Conservation (phyloP, 2,329 filamentous ascomycete genomes). For the Sporothrix pallida region DNA sequence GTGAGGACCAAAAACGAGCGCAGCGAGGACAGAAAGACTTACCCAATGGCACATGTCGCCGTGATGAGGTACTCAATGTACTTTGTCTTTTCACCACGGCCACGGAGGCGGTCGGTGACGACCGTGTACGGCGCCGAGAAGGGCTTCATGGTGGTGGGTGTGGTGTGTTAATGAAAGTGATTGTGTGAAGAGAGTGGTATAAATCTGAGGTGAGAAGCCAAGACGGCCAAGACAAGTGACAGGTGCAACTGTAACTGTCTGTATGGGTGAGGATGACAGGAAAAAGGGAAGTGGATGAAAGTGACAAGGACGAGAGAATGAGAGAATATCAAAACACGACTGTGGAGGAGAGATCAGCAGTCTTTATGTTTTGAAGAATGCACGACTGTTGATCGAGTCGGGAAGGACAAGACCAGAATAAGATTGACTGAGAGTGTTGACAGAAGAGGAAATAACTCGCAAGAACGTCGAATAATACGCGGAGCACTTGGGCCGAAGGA, state of each 20-base stretch:
- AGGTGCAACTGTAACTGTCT: not conserved
- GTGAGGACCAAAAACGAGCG: not conserved
- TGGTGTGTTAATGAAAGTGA: not conserved
- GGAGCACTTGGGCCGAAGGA: no score
- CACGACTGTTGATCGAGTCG: not conserved
- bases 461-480: not conserved
- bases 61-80: slow-evolving; percentile 26
- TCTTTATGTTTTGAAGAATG: slow-evolving; percentile 8
- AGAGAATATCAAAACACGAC: not conserved
- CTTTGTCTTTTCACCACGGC: not conserved
- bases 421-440: not conserved
- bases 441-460: not conserved
- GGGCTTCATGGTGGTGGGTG: slow-evolving; percentile 21
- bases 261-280: not conserved
- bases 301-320: no score
- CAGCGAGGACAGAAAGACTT: not conserved
- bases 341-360: not conserved
- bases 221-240: not conserved
- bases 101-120: slow-evolving; percentile 24
- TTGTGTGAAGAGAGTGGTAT: not conserved
- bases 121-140: slow-evolving; percentile 23
- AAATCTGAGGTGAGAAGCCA: not conserved
- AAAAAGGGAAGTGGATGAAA: not conserved
- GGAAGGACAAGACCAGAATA: no score
- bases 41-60: slow-evolving; percentile 24